Evolutionary conservation across 1,139 yeast species (phyloP), one percentile per base, ranked within the genome.

Genomic region (Saccharomycopsis phalli): DNA sequence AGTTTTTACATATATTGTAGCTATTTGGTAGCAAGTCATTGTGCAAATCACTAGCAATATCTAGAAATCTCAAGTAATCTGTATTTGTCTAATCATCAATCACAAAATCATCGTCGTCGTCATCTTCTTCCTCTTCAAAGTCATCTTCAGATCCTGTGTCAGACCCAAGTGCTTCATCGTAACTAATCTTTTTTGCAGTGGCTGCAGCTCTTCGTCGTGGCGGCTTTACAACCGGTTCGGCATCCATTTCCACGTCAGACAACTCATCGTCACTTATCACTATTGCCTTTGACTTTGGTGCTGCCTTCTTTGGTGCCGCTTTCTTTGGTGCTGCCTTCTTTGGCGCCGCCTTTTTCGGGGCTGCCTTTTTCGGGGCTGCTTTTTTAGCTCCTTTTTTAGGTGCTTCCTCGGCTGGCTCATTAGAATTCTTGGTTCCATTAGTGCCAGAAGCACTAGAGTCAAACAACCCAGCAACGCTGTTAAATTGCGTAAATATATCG

Each of bases 131-230:
- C n/a, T 41, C 44, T 6, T 37, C 37, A 11, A 20, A 31, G 13
- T 25, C 32, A n/a, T 22, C 31, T 13, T 36, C 38, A 3, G 36
- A 17, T 4, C 66, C 68, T 0, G 65, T 66, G 28, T 65, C 68
- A 18, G 58, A 47, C 21, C 14, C 34, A 18, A 31, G 34, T 7
- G n/a, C 21, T 8, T 8, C n/a, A n/a, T 27, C 38, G 27, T 13
- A 36, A 26, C 17, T 17, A 11, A 22, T 16, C 14, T 33, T 31
- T 8, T 21, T 34, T 4, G 27, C 30, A 16, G 31, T 29, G 6
- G 42, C 40, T 3, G 43, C 40, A 7, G 41, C 36, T 27, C 43
- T 34, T 10, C 41, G 18, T 28, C 23, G 34, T 16, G 43, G 40
- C 18, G 41, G 18, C 4, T 30, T 39, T 16, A 27, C 35, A 8